phyloP scores from a whole-genome alignment of 768 basidiomycete genomes.

The Suillus weaverae region DNA sequence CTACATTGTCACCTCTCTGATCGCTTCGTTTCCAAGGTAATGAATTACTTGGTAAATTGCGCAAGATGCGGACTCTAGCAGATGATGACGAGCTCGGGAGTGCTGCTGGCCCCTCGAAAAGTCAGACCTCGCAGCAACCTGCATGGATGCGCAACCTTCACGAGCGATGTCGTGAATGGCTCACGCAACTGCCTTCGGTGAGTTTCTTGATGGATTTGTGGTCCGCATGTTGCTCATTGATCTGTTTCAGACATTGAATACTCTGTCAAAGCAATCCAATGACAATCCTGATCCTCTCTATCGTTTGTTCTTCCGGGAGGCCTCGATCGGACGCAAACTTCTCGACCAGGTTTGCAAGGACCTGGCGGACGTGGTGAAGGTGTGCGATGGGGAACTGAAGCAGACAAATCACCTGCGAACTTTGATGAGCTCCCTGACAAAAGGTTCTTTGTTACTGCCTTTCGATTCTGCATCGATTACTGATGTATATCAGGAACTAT shows the following conservation, averaged over 20 bases:
- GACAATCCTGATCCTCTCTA: conserved; percentile 84
- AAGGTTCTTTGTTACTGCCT: conserved; percentile 52
- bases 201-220: conserved; percentile 22
- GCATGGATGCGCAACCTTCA: conserved; percentile 92
- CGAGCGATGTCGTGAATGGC: conserved; percentile 84
- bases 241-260: conserved; percentile 56
- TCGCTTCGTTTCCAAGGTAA: conserved; percentile 52
- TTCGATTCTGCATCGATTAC: not conserved
- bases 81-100: conserved; percentile 74
- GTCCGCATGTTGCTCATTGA: conserved; percentile 13
- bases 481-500: conserved; percentile 64
- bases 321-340: conserved; percentile 74
- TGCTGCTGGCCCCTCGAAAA: conserved; percentile 56
- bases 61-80: conserved; percentile 87
- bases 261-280: conserved; percentile 58
- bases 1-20: conserved; percentile 8
- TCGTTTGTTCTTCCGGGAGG: conserved; percentile 87
- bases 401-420: conserved; percentile 96
- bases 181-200: conserved; percentile 73
- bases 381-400: conserved; percentile 85
- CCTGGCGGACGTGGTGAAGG: conserved; percentile 75
- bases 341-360: conserved; percentile 80
- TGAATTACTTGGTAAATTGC: conserved; percentile 78
- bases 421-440: conserved; percentile 85
- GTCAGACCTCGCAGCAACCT: conserved; percentile 73